Evolutionary conservation across 2,329 filamentous ascomycete species (phyloP).

Genomic region (Aspergillus pseudoterreus): DNA sequence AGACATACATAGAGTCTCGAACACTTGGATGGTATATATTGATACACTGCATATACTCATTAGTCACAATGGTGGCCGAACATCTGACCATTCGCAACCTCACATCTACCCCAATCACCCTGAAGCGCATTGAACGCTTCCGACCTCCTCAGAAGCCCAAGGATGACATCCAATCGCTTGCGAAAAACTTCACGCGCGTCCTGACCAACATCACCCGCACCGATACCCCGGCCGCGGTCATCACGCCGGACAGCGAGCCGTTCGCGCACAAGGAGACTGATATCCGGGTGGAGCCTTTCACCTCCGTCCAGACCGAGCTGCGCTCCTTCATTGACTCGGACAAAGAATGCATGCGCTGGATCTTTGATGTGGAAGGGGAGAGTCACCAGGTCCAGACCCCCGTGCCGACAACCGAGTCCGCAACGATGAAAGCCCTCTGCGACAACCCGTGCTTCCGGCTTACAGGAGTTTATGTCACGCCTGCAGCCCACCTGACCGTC

Average conservation of each 20-base stretch:
- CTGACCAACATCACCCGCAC: constrained; percentile 42
- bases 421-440: constrained; percentile 57
- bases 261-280: constrained; percentile 61
- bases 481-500: constrained; percentile 55
- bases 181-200: constrained; percentile 45
- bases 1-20: no score
- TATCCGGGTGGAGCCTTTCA: constrained; percentile 65
- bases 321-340: constrained; percentile 53
- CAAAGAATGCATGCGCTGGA: constrained; percentile 69
- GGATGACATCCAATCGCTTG: constrained; percentile 37
- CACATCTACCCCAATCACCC: constrained; percentile 66
- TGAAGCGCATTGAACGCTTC: constrained; percentile 72
- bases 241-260: constrained; percentile 51
- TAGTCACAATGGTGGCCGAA: constrained; percentile 32
- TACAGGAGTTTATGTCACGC: constrained; percentile 63
- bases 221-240: constrained; percentile 43
- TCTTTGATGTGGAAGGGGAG: constrained; percentile 62
- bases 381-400: constrained; percentile 71
- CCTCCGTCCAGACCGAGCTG: constrained; percentile 61
- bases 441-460: constrained; percentile 53
- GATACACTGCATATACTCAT: not conserved
- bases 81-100: constrained; percentile 75
- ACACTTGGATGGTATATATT: no score
- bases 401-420: constrained; percentile 57
- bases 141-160: constrained; percentile 47